Base-by-base conservation (phyloP, 345 rosid species). In the Lenwebbia sp. region DNA sequence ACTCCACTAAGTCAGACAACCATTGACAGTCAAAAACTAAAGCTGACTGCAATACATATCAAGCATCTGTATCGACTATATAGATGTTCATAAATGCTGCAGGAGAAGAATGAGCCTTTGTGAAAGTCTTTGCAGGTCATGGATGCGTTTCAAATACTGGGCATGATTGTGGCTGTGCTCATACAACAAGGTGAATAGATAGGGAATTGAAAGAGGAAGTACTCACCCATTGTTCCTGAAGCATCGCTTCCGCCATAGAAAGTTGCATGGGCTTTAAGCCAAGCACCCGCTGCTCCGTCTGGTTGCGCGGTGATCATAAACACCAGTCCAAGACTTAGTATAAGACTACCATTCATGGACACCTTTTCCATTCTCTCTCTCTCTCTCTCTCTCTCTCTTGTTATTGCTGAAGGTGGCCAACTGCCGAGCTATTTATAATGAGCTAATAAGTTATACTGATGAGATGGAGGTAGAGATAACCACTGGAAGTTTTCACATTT, bases 221-320 rank as follows among this genome's bases (percentile, higher is more conserved):
- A 52, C 88, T 86, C 56, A 93, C 95, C 94, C 93, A 93, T 92
- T 83, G 95, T 91, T 41, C 93, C 95, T 23, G 94, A 89, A 83
- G 94, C 94, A 88, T 93, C 94, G 83, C 91, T 88, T 47, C 93
- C 95, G 13, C 95, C 95, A 81, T 93, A 92, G 91, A 93, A 92
- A 62, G 95, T 92, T 26, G 94, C 94, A 86, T 93, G 92, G 82
- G 95, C 95, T 75, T 44, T 49, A 54, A 84, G 65, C 95, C 94
- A 93, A 54, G 88, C 90, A 30, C 89, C 92, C 21, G 94, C 90
- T 83, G 92, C 94, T 33, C 82, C 86, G 0, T 84, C 65, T 11
- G 83, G 21, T 33, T 83, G 75, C 5, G 2, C 57, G 49, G 87
- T 49, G 88, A 87, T 84, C 49, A 92, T 55, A 6, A 37, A 70